Percentiles rank a stretch among this genome's conserved stretches.
These are phyloP conservation scores for Musa troglodytarum DNA, from an alignment of 176 grass and related monocot species.

Conservation along the genomic window DNA sequence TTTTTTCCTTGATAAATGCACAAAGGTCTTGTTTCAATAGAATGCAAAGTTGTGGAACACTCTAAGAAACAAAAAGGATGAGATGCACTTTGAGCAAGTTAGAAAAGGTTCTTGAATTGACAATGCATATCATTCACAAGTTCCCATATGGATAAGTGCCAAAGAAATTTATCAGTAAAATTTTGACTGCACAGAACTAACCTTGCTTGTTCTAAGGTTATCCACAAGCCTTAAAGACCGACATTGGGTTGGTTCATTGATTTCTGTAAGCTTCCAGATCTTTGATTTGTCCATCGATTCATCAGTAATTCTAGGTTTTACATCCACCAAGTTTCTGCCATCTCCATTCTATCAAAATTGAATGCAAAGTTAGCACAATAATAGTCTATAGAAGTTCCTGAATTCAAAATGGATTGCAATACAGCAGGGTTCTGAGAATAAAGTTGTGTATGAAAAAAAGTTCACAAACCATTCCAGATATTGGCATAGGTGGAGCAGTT, in stretches of 20 bases:
- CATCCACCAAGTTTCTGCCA: slow-evolving; percentile 67
- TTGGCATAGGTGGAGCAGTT: slow-evolving; percentile 41
- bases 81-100: background rate
- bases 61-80: background rate
- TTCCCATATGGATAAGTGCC: no score
- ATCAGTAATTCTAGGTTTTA: slow-evolving; percentile 92
- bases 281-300: slow-evolving; percentile 81
- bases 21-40: background rate
- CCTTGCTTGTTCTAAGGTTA: slow-evolving; percentile 83
- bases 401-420: background rate
- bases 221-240: slow-evolving; percentile 76
- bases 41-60: background rate
- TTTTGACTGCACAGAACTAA: slow-evolving; percentile 8
- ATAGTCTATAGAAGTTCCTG: slow-evolving; percentile 2
- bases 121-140: background rate
- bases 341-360: slow-evolving; percentile 65
- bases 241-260: slow-evolving; percentile 71
- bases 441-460: slow-evolving; percentile 6
- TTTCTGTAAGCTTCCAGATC: slow-evolving; percentile 96
- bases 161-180: no score
- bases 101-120: no score
- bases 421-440: background rate
- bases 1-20: background rate
- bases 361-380: slow-evolving; percentile 15
- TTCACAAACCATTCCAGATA: slow-evolving; percentile 60